Evolutionary conservation across 805 yeast species (phyloP).

Genomic region (Torulaspora indica): DNA sequence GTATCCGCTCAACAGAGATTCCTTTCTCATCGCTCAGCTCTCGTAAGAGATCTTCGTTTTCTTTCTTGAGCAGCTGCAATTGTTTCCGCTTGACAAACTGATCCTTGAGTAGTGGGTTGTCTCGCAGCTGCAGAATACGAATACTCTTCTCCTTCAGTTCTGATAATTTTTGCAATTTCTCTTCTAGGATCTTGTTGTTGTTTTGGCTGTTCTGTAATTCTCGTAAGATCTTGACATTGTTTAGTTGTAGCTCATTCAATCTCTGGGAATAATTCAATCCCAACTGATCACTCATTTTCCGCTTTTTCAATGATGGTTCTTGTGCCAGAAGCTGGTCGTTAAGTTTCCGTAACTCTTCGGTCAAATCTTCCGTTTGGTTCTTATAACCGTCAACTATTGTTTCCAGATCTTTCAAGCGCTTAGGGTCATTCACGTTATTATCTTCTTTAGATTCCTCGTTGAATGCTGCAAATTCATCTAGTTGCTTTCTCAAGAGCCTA

Average conservation of each 20-base stretch:
- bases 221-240: slow-evolving; percentile 39
- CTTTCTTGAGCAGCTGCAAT: slow-evolving; percentile 48
- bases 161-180: slow-evolving; percentile 37
- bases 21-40: slow-evolving; percentile 21
- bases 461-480: slow-evolving; percentile 42
- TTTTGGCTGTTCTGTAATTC: slow-evolving; percentile 38
- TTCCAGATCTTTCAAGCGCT: slow-evolving; percentile 20
- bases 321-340: slow-evolving; percentile 28
- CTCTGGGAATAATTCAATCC: slow-evolving; percentile 31
- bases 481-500: slow-evolving; percentile 50
- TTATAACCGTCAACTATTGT: slow-evolving; percentile 53
- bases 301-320: slow-evolving; percentile 23
- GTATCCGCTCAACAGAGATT: slow-evolving; percentile 39
- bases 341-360: slow-evolving; percentile 37
- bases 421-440: slow-evolving; percentile 14
- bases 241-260: slow-evolving; percentile 39
- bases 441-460: slow-evolving; percentile 19
- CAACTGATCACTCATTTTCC: slow-evolving; percentile 29
- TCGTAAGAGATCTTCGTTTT: slow-evolving; percentile 52
- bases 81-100: slow-evolving; percentile 55
- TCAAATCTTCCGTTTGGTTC: slow-evolving; percentile 43
- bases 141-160: slow-evolving; percentile 38
- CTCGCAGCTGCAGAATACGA: slow-evolving; percentile 56
- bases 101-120: slow-evolving; percentile 59
- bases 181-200: slow-evolving; percentile 36